Conservation (phyloP, 768 basidiomycete genomes). For the Suillus hirtellus region DNA sequence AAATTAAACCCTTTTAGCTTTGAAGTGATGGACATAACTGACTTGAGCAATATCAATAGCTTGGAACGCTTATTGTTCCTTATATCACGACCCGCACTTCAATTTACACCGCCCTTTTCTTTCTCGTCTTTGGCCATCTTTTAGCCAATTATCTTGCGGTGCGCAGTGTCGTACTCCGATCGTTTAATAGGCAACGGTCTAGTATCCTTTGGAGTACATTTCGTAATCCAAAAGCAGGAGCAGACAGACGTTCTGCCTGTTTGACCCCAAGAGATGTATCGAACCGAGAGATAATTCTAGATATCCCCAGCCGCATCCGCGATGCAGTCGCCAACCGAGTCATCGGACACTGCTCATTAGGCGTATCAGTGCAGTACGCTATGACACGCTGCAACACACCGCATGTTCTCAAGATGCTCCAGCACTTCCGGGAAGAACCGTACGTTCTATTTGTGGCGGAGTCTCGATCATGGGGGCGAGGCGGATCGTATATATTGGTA, state of each 20-base stretch:
- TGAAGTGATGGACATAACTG: background rate
- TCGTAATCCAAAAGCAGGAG: slow-evolving; percentile 15
- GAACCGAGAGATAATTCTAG: slow-evolving; percentile 46
- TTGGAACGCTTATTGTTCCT: slow-evolving; percentile 60
- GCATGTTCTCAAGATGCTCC: slow-evolving; percentile 32
- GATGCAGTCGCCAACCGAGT: slow-evolving; percentile 33
- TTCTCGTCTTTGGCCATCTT: slow-evolving; percentile 56
- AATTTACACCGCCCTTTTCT: slow-evolving; percentile 52
- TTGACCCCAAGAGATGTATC: slow-evolving; percentile 42
- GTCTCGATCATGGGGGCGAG: background rate
- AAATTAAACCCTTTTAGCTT: slow-evolving; percentile 28
- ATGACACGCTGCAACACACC: slow-evolving; percentile 11
- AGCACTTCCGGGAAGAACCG: slow-evolving; percentile 43
- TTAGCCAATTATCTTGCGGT: slow-evolving; percentile 61
- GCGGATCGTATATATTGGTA: slow-evolving; percentile 35
- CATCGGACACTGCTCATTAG: slow-evolving; percentile 52
- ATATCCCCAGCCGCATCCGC: slow-evolving; percentile 38
- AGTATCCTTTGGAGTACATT: slow-evolving; percentile 48
- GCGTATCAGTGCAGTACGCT: slow-evolving; percentile 42
- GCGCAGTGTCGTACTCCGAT: slow-evolving; percentile 53
- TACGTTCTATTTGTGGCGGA: slow-evolving; percentile 54
- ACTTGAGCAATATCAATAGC: slow-evolving; percentile 34
- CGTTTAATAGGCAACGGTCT: slow-evolving; percentile 61
- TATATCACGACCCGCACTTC: slow-evolving; percentile 46
- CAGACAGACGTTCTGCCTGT: slow-evolving; percentile 18